A percentile compares a stretch with the other conserved stretches of the same genome.
Conservation (phyloP, 1,284 basidiomycete genomes). For the Chalciporus sp. region DNA sequence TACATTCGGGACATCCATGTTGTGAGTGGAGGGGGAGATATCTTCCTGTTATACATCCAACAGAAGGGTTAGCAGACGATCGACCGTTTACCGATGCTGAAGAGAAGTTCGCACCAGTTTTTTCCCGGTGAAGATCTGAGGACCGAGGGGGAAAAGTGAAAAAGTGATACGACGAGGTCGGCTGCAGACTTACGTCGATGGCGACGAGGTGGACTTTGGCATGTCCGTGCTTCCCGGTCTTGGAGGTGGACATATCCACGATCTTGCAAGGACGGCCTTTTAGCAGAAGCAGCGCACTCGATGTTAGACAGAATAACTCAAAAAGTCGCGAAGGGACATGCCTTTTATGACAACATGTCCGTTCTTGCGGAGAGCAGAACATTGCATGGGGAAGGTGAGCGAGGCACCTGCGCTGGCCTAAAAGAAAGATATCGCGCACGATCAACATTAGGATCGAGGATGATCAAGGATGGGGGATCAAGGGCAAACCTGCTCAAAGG, state of each 20-base stretch:
- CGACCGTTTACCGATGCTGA: neutral
- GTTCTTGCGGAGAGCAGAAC: conserved; percentile 93
- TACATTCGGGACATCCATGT: conserved; percentile 99
- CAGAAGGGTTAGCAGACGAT: neutral
- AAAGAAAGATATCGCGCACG: conserved; percentile 18
- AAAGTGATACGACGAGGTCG: conserved; percentile 8
- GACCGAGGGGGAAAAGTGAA: conserved; percentile 3
- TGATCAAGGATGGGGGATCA: conserved; percentile 16
- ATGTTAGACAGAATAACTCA: neutral
- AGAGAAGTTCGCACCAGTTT: conserved; percentile 60
- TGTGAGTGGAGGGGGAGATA: conserved; percentile 98
- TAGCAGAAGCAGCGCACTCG: conserved; percentile 3
- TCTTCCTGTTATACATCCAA: conserved; percentile 70
- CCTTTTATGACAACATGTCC: conserved; percentile 99
- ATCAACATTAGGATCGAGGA: conserved; percentile 16
- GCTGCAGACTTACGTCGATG: conserved; percentile 76
- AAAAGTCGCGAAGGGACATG: conserved; percentile 24
- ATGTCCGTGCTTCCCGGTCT: conserved; percentile 99
- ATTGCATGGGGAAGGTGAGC: conserved; percentile 92
- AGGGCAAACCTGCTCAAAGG: conserved; percentile 73
- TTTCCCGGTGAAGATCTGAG: conserved; percentile 93
- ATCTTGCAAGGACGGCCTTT: conserved; percentile 97
- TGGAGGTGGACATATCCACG: conserved; percentile 99
- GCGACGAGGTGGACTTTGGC: conserved; percentile 99
- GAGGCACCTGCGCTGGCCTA: conserved; percentile 84